Evolutionary conservation across 768 basidiomycete species (phyloP).

Genomic region (Cubamyces sp.): DNA sequence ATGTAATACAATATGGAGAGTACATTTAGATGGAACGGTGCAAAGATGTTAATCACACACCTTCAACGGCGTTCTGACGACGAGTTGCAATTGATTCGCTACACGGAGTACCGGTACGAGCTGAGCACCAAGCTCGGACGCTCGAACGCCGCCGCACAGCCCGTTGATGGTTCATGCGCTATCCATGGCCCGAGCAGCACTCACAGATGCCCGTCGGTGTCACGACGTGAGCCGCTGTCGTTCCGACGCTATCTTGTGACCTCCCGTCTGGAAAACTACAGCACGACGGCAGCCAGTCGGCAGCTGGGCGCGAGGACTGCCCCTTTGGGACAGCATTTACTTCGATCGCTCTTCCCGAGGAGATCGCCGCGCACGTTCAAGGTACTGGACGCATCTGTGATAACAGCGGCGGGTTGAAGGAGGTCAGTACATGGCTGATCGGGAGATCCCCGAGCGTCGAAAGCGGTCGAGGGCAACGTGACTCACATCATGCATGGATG

Average conservation of each 20-base stretch:
- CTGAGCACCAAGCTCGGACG: background rate
- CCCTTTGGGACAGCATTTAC: background rate
- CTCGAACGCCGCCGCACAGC: slow-evolving; percentile 4
- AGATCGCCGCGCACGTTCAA: slow-evolving; percentile 17
- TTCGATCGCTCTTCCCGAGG: background rate
- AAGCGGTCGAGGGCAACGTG: background rate
- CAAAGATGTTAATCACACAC: background rate
- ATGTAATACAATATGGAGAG: background rate
- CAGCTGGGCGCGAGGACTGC: background rate
- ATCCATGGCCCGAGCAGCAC: too few relatives aligned
- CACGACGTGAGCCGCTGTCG: background rate
- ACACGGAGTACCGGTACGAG: slow-evolving; percentile 8
- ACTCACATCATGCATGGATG: background rate
- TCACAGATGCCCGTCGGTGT: background rate
- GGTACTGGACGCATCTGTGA: background rate
- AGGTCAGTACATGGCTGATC: background rate
- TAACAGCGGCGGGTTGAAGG: background rate
- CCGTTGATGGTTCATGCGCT: background rate
- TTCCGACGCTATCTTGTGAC: slow-evolving; percentile 8
- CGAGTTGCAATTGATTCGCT: background rate
- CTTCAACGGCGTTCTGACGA: background rate
- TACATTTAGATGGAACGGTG: background rate
- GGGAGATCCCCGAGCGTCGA: slow-evolving; percentile 14
- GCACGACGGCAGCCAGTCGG: background rate
- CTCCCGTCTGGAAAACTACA: background rate